Evolutionary conservation across 2,329 filamentous ascomycete genomes (phyloP).

Genomic region (Aspergillus viridinutans): DNA sequence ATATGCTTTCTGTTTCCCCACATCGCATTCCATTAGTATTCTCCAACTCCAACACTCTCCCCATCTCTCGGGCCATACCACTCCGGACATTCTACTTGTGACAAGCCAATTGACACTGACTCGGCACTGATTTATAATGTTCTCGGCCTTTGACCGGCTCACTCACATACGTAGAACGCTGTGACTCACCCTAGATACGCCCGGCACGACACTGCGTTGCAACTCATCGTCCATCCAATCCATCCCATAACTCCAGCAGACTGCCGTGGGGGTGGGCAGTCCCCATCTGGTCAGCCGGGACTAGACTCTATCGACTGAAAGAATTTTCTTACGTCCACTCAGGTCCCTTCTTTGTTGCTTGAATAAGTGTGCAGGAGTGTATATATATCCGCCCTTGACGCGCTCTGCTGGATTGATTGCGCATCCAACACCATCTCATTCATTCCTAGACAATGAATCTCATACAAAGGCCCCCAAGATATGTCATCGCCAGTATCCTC

Average conservation of each 20-base stretch:
- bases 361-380: neutral
- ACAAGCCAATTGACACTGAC: neutral
- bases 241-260: neutral
- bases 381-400: neutral
- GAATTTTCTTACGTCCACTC: neutral
- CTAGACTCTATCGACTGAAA: neutral
- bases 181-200: neutral
- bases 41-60: too few relatives aligned
- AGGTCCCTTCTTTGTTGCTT: neutral
- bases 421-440: neutral
- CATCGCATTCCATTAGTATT: neutral
- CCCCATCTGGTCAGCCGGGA: neutral
- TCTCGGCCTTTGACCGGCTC: neutral
- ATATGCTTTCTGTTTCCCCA: neutral
- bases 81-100: neutral
- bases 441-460: constrained; percentile 2
- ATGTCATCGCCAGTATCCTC: constrained; percentile 16
- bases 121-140: neutral
- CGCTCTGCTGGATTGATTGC: neutral
- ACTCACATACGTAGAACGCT: neutral
- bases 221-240: neutral
- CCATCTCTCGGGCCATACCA: neutral
- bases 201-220: neutral
- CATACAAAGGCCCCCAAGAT: constrained; percentile 11
- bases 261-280: neutral